Evolutionary conservation across 176 grass and related monocot species (phyloP), one percentile per base, ranked within the genome.

Genomic region (Canna indica): DNA sequence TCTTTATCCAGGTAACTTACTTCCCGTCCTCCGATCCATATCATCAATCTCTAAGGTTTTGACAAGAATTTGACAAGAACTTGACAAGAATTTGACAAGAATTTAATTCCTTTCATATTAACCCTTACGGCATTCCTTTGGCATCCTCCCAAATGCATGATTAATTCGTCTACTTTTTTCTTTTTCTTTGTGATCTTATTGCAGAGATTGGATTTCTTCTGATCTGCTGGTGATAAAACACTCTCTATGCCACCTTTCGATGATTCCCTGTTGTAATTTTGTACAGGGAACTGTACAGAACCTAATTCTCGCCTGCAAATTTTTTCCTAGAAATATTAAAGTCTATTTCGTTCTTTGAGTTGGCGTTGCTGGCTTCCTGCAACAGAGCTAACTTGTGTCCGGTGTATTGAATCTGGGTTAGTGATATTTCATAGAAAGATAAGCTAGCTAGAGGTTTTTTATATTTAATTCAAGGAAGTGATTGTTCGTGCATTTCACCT

Each of bases 271-370:
- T 48, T 12, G 15, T 32, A 18, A 70, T 46, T 70, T 29, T 46
- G 27, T 6, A 32, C 25, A 50, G 68, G 68, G 68, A 70, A 44
- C 27, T 70, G 68, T 50, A 30, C 68, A 70, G 42, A 50, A 70
- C 27, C 45, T 20, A 64, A 64, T 4, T 33, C 16, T 64, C 29
- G 18, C 34, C 34, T 64, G 12, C 60, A 64, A 12, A 16, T 12
- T 41, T 18, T 70, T 48, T 28, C 36, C 29, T 70, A 70, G 17
- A 13, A 25, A 18, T 66, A 6, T 48, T 26, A 50, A 13, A 70
- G 10, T 29, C 15, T 48, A 13, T 70, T 20, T 22, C 11, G 17
- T 48, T 20, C 20, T 47, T 64, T 30, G 60, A 64, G 28, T 64
- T 64, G 60, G 60, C 26, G 68, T 29, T 70, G 67, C 27, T 70